Evolutionary conservation across 2,329 filamentous ascomycete genomes (phyloP), one percentile per base, ranked within the genome.

Genomic region (Pyricularia sp.): DNA sequence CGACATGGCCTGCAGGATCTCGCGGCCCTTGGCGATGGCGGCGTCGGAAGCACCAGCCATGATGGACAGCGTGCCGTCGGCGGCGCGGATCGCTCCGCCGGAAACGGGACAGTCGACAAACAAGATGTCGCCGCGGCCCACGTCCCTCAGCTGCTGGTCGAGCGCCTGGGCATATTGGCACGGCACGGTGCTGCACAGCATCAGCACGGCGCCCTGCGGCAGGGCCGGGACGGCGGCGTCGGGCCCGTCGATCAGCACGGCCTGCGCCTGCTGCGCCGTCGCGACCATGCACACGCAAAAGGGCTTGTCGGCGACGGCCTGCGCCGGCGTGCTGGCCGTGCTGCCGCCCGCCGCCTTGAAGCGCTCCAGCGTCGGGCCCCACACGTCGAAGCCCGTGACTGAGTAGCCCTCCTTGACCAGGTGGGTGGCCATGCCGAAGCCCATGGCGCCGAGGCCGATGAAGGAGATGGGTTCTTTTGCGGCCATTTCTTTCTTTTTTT

Each of bases 391-490:
- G 65, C 88, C 88, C 26, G 84, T 87, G 28, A 91, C 88, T 30
- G 77, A 67, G 74, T 88, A 89, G 66, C 87, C 87, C 68, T 83
- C 77, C 69, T 85, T 84, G 70, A 91, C 78, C 60, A 92, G 82
- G 72, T 91, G 82, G 66, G 84, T 89, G 68, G 89, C 89, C 88
- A 92, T 91, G 72, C 89, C 89, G 73, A 90, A 89, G 72, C 89
- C 89, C 89, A 91, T 91, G 75, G 88, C 88, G 65, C 89, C 89
- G 3, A 92, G 86, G 78, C 89, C 89, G 68, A 89, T 86, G 75
- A 91, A 90, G 68, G 84, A 82, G 64, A 89, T 69, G 4, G 74
- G 71, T 4, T 74, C 73, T 67, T 78, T 79, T 7, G 68, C 22
- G 62, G 73, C 66, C 70, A 75, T 75, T 13, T 57, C 26, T 57